Percentiles rank a stretch among this genome's conserved stretches.
phyloP scores from a whole-genome alignment of 208 protist genomes.

The Zelonia costaricensis region DNA sequence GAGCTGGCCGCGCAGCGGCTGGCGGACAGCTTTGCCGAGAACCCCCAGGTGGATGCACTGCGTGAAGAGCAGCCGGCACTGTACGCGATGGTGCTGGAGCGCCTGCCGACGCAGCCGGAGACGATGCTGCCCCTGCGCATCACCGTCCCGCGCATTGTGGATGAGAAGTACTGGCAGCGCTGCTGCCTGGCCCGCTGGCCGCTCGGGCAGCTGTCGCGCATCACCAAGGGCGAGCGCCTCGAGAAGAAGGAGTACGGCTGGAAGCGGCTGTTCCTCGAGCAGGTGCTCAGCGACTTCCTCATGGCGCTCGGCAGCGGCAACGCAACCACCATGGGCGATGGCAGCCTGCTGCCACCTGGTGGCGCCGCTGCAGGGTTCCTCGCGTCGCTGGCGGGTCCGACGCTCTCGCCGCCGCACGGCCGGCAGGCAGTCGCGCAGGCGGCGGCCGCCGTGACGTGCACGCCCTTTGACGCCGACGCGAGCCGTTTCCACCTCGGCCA shows the following conservation, averaged over 20 bases:
- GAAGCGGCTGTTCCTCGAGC: conserved; percentile 89
- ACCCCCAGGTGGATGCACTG: conserved; percentile 62
- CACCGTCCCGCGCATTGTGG: conserved; percentile 39
- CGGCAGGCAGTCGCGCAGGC: too few relatives aligned
- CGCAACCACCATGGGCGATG: conserved; percentile 1
- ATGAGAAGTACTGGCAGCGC: conserved; percentile 66
- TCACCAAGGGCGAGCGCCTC: conserved; percentile 30
- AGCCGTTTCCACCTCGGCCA: conserved; percentile 24
- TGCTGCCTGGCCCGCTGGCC: conserved; percentile 82
- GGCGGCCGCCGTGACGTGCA: conserved; percentile 12
- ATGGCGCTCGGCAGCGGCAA: conserved; percentile 41
- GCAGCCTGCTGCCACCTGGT: conserved; percentile 10
- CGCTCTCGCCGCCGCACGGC: neutral
- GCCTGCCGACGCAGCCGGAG: conserved; percentile 42
- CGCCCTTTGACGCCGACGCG: conserved; percentile 16
- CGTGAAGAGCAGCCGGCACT: conserved; percentile 44
- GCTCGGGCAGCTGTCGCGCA: conserved; percentile 73
- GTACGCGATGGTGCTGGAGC: conserved; percentile 71
- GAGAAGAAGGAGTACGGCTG: conserved; percentile 55
- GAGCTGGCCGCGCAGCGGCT: conserved; percentile 69
- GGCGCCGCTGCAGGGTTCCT: neutral
- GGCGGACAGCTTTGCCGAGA: conserved; percentile 62
- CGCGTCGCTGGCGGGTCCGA: neutral
- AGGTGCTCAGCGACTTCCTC: conserved; percentile 70
- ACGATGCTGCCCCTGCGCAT: conserved; percentile 53